Conservation (phyloP, 2,329 filamentous ascomycete species). For the Waltergamsia citrina region DNA sequence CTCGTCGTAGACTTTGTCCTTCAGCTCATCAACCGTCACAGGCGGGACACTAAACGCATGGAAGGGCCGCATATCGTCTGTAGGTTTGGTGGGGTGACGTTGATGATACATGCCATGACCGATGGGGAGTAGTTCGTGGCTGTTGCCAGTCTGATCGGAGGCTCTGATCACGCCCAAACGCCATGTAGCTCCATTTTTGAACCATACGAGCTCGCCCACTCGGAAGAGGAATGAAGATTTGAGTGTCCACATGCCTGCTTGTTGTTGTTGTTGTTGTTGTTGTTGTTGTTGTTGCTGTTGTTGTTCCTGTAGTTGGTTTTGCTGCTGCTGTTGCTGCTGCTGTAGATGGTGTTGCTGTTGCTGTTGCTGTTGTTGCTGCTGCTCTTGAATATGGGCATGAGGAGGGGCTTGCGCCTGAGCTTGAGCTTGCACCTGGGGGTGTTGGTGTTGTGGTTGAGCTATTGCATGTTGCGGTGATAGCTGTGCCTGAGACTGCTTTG, state of each 20-base stretch:
- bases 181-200: constrained; percentile 34
- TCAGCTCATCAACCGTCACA: constrained; percentile 26
- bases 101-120: constrained; percentile 27
- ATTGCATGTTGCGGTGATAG: constrained; percentile 2
- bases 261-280: constrained; percentile 8
- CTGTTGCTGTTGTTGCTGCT: not conserved
- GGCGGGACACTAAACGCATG: constrained; percentile 40
- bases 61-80: constrained; percentile 36
- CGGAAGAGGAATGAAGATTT: constrained; percentile 30
- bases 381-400: not conserved
- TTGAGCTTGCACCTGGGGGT: constrained; percentile 8
- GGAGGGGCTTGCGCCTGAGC: constrained; percentile 9
- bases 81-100: constrained; percentile 25
- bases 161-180: constrained; percentile 34
- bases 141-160: constrained; percentile 12
- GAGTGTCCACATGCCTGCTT: constrained; percentile 17
- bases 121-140: constrained; percentile 29
- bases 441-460: constrained; percentile 8
- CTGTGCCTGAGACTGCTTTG: not conserved
- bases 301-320: not conserved
- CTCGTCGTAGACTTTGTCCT: constrained; percentile 27
- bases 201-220: constrained; percentile 41
- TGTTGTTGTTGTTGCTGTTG: constrained; percentile 12
- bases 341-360: not conserved
- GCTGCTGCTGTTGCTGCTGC: not conserved